Base-by-base conservation (phyloP, 2,329 filamentous ascomycete genomes). In the Fusarium sp. region DNA sequence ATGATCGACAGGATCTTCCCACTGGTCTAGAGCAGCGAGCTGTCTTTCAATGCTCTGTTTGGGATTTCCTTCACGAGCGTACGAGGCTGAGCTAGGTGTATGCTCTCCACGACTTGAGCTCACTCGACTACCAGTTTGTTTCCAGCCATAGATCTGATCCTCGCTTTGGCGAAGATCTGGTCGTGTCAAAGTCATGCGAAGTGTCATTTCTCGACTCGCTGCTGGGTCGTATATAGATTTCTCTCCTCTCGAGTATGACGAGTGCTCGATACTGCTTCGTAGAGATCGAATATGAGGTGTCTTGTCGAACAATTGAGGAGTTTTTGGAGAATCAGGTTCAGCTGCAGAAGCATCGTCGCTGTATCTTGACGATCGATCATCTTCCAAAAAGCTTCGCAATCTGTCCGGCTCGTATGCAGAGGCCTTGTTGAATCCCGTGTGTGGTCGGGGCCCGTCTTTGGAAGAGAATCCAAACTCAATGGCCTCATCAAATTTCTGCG, bases 401-500 rank as follows among this genome's bases (percentile, higher is more conserved):
- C 86, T 87, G 47, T 87, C 85, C n/a, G 84, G 83, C 62, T 78
- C 81, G 67, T 80, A 79, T 9, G 82, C 77, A 18, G 75, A 67
- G 29, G 76, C 75, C 25, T 78, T 76, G 20, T 75, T 75, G 18
- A 79, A 75, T 38, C 76, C 72, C 18, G 82, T 81, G 13, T 80
- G 78, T 27, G 80, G 76, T 6, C 80, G 70, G 4, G 75, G 75
- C n/a, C 82, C 81, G 38, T 90, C 87, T 39, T 85, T 85, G 0
- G 91, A 90, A 1, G 94, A 94, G 76, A 98, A 98, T 1, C 95
- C 95, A 81, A 97, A 98, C 79, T 97, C 93, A 57, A 98, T 89
- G 3, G 94, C 94, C 81, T 98, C 95, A 79, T 98, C 95, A 75
- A 98, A 98, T 79, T 97, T 97, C 74, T 97, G 93, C 2, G 95